Evolutionary conservation across 768 basidiomycete species (phyloP).

Genomic region (Rhodocollybia butyracea): DNA sequence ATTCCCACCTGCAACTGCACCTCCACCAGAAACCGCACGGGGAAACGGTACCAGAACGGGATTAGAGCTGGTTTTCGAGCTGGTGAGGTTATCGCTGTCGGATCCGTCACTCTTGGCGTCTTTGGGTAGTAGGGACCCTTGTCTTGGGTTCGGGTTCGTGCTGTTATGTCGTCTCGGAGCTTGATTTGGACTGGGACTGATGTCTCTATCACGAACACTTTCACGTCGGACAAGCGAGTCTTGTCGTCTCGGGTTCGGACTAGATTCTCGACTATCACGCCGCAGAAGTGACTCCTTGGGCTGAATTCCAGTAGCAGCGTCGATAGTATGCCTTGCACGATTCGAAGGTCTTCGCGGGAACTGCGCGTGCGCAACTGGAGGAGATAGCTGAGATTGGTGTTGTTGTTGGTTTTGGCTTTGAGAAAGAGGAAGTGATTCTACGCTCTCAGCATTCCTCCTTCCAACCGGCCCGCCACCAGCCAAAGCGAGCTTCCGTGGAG

Average conservation of each 20-base stretch:
- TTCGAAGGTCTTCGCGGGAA: slow-evolving; percentile 59
- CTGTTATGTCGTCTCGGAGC: slow-evolving; percentile 58
- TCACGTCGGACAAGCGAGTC: too few relatives aligned
- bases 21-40: slow-evolving; percentile 51
- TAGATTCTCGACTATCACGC: too few relatives aligned
- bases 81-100: slow-evolving; percentile 37
- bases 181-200: too few relatives aligned
- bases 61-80: too few relatives aligned
- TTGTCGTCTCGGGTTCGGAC: too few relatives aligned
- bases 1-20: too few relatives aligned
- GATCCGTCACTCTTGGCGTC: slow-evolving; percentile 28
- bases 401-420: too few relatives aligned
- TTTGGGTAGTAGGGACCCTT: slow-evolving; percentile 44
- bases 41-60: slow-evolving; percentile 70
- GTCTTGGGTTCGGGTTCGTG: slow-evolving; percentile 50
- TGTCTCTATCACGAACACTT: too few relatives aligned
- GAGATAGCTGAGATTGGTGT: too few relatives aligned
- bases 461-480: slow-evolving; percentile 35
- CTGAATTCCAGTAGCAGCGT: slow-evolving; percentile 43
- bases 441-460: slow-evolving; percentile 43
- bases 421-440: slow-evolving; percentile 43
- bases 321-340: slow-evolving; percentile 62
- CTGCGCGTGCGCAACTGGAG: too few relatives aligned
- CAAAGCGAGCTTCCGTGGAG: slow-evolving; percentile 55
- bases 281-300: slow-evolving; percentile 46